Percentiles rank a stretch among this genome's conserved stretches.
Conservation (phyloP, 2,329 filamentous ascomycete genomes). For the Diplodia corticola region DNA sequence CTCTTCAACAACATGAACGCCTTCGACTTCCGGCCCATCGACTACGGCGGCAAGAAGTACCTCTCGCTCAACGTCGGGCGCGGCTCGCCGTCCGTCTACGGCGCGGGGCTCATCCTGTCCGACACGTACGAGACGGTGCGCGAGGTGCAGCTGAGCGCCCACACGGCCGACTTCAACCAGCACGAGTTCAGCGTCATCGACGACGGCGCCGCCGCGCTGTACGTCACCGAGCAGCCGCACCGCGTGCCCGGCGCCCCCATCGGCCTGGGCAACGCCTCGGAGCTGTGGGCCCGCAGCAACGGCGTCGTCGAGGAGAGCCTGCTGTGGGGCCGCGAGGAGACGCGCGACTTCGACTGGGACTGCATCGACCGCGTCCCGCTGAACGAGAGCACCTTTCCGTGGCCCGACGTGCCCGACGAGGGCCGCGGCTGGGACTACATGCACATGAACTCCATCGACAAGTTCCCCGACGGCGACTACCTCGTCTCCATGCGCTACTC, state of each 20-base stretch:
- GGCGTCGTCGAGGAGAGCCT: conserved; percentile 45
- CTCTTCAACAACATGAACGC: conserved; percentile 46
- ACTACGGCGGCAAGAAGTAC: conserved; percentile 51
- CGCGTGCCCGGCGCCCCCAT: neutral
- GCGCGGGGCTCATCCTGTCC: conserved; percentile 56
- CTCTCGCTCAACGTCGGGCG: conserved; percentile 49
- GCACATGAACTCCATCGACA: conserved; percentile 44
- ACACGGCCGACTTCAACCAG: conserved; percentile 50
- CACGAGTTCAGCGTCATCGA: conserved; percentile 54
- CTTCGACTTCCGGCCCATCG: conserved; percentile 49
- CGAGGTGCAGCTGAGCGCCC: conserved; percentile 41
- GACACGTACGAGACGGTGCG: conserved; percentile 50
- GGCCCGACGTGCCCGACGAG: conserved; percentile 1
- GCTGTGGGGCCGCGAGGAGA: conserved; percentile 46
- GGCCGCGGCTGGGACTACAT: conserved; percentile 39
- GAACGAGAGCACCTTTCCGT: conserved; percentile 18
- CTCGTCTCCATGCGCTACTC: conserved; percentile 34
- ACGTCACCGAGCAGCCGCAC: conserved; percentile 40
- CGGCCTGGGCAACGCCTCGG: conserved; percentile 39
- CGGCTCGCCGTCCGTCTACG: conserved; percentile 53
- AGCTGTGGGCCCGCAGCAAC: conserved; percentile 35
- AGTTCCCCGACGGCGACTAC: conserved; percentile 35
- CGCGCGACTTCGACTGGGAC: conserved; percentile 59
- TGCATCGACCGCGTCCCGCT: conserved; percentile 56
- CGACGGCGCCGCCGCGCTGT: conserved; percentile 42